These are phyloP conservation scores for Alloascoidea africana DNA, from an alignment of 805 yeast genomes.

Conservation along the genomic window DNA sequence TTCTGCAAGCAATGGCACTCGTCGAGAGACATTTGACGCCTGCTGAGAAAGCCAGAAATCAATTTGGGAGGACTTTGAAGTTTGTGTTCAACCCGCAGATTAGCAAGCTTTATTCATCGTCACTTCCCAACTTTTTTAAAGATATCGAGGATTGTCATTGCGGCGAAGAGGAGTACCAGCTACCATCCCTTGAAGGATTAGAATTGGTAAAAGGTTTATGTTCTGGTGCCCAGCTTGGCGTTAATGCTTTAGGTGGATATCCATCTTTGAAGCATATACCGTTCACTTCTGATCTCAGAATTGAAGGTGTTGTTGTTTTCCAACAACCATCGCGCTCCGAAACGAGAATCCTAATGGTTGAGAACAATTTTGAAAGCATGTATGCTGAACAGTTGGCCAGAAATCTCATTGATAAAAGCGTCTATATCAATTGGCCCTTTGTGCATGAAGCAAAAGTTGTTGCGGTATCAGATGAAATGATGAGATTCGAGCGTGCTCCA, in stretches of 20 bases:
- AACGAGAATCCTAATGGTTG: conserved; percentile 55
- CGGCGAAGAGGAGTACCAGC: conserved; percentile 37
- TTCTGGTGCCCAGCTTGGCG: conserved; percentile 54
- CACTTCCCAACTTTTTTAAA: conserved; percentile 60
- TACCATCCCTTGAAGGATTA: conserved; percentile 31
- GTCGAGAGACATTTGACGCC: conserved; percentile 43
- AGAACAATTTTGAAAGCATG: conserved; percentile 23
- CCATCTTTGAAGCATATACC: conserved; percentile 69
- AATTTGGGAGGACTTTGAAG: conserved; percentile 52
- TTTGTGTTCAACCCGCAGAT: conserved; percentile 69
- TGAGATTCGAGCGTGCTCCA: conserved; percentile 24
- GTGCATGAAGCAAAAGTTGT: conserved; percentile 65
- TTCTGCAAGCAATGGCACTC: conserved; percentile 60
- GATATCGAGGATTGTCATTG: conserved; percentile 75
- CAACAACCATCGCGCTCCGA: conserved; percentile 76
- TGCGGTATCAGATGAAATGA: conserved; percentile 39
- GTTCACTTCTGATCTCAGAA: conserved; percentile 34
- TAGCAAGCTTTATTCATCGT: conserved; percentile 51
- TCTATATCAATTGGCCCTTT: conserved; percentile 85
- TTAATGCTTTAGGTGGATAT: conserved; percentile 73
- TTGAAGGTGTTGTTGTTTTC: conserved; percentile 61
- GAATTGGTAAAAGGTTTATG: conserved; percentile 33
- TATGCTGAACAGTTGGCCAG: conserved; percentile 51
- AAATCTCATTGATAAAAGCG: conserved; percentile 41
- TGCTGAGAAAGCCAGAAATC: conserved; percentile 62